Evolutionary conservation across 129 eudicot genomes (phyloP).

Genomic region (Chrysanthemum lavandulifolium): DNA sequence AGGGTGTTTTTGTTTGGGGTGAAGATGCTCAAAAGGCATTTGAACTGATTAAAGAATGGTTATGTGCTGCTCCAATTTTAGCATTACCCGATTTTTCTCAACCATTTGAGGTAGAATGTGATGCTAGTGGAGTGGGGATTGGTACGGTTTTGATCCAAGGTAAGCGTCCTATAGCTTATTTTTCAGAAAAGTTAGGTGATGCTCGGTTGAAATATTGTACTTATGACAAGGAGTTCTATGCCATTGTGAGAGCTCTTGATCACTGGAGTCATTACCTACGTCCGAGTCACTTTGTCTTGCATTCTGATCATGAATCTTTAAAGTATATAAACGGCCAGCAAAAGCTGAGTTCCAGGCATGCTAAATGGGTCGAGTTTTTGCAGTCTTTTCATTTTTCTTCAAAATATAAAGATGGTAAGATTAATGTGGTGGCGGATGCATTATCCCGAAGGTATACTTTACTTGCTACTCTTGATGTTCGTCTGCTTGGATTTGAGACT

Average conservation of each 20-base stretch:
- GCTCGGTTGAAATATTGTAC: too few species aligned
- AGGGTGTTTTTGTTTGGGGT: not conserved
- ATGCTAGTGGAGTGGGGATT: not conserved
- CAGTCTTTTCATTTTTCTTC: constrained; percentile 1
- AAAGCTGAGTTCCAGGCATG: not conserved
- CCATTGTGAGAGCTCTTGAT: not conserved
- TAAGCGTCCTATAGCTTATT: not conserved
- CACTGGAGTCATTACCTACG: constrained; percentile 9
- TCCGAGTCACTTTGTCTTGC: not conserved
- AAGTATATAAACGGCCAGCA: not conserved
- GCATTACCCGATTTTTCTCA: not conserved
- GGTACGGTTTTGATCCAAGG: not conserved
- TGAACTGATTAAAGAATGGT: not conserved
- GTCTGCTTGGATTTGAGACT: not conserved
- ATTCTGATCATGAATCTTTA: constrained; percentile 6
- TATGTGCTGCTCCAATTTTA: not conserved
- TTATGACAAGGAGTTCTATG: too few species aligned
- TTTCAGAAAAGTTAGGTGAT: too few species aligned
- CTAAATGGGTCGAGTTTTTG: not conserved
- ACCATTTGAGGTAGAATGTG: not conserved
- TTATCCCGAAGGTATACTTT: not conserved
- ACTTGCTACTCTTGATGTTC: not conserved
- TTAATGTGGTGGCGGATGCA: not conserved
- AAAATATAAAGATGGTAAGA: not conserved
- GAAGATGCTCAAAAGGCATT: not conserved